Percentiles rank a stretch among this genome's conserved stretches.
phyloP scores from a whole-genome alignment of 805 yeast genomes.

The Starmerella scarabaei region DNA sequence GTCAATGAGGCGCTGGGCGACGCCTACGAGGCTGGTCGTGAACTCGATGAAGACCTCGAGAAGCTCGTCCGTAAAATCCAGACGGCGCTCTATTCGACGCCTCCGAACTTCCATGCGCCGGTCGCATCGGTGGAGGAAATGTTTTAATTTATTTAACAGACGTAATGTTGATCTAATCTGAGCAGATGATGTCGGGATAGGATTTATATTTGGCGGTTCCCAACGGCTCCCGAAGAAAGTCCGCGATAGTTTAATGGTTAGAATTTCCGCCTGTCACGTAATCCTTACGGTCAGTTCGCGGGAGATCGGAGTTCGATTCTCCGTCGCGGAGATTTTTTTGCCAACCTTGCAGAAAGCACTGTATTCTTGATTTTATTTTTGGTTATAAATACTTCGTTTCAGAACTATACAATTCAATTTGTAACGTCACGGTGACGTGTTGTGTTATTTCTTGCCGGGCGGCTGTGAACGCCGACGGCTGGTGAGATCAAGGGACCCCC shows the following conservation, averaged over 20 bases:
- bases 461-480: slow-evolving; percentile 2
- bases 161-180: too few relatives aligned
- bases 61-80: slow-evolving; percentile 49
- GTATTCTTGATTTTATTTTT: too few relatives aligned
- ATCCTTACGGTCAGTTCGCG: slow-evolving; percentile 13
- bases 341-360: too few relatives aligned
- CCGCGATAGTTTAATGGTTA: slow-evolving; percentile 19
- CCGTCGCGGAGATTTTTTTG: slow-evolving; percentile 17
- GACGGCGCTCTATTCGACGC: slow-evolving; percentile 63
- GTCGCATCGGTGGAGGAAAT: slow-evolving; percentile 20
- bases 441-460: too few relatives aligned
- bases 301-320: slow-evolving; percentile 20
- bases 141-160: slow-evolving; percentile 9
- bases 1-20: slow-evolving; percentile 50
- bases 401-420: background rate
- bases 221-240: background rate
- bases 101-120: slow-evolving; percentile 68
- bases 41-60: slow-evolving; percentile 23
- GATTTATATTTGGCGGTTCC: too few relatives aligned
- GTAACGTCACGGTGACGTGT: too few relatives aligned
- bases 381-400: background rate
- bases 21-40: slow-evolving; percentile 32
- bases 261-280: slow-evolving; percentile 19
- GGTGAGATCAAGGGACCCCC: slow-evolving; percentile 14
- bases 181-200: background rate